Evolutionary conservation across 1,284 basidiomycete species (phyloP).

Genomic region (Boletus calvinii): DNA sequence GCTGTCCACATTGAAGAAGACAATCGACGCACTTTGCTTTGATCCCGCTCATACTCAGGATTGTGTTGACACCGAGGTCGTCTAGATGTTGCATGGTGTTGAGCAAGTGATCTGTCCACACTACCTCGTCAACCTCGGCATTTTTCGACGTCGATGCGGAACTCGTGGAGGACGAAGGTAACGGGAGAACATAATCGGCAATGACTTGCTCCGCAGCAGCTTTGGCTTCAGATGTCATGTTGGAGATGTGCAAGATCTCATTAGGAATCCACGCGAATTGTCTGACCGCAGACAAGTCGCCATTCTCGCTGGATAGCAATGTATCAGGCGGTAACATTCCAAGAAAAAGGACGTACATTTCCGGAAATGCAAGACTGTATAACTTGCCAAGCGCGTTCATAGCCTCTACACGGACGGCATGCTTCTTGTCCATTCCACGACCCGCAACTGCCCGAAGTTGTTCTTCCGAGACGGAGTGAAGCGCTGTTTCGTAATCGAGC

Average conservation of each 20-base stretch:
- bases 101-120: constrained; percentile 86
- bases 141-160: constrained; percentile 49
- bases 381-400: constrained; percentile 76
- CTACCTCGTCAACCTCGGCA: constrained; percentile 68
- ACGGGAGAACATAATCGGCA: constrained; percentile 76
- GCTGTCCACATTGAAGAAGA: not conserved
- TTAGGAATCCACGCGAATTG: constrained; percentile 97
- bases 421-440: constrained; percentile 85
- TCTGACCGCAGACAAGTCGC: constrained; percentile 66
- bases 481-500: constrained; percentile 87
- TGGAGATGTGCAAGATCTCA: constrained; percentile 58
- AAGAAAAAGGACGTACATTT: constrained; percentile 66
- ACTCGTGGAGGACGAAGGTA: constrained; percentile 50
- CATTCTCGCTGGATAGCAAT: constrained; percentile 68
- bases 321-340: not conserved
- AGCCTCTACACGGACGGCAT: constrained; percentile 80
- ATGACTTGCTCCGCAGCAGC: constrained; percentile 63
- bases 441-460: constrained; percentile 69
- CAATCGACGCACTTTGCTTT: constrained; percentile 47
- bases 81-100: constrained; percentile 74
- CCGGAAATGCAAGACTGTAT: constrained; percentile 81
- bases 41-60: constrained; percentile 65
- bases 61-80: constrained; percentile 53
- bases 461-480: constrained; percentile 74
- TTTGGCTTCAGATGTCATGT: constrained; percentile 56